Base-by-base conservation (phyloP, 1,284 basidiomycete genomes). In the Apiotrichum domesticum region DNA sequence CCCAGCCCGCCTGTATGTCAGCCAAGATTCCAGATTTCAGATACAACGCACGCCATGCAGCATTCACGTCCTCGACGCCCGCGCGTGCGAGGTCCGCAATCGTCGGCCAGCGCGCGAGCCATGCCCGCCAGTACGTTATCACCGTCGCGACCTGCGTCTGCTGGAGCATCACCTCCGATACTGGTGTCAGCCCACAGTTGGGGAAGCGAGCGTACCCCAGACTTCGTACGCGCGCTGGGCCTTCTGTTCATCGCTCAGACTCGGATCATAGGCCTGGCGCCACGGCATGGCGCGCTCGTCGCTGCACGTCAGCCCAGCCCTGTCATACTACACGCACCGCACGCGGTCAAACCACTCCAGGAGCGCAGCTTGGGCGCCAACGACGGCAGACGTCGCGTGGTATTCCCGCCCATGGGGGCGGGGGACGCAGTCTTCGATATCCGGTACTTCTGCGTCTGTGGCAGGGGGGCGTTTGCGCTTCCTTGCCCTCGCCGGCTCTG, bases 101-200 rank as follows among this genome's bases (percentile, higher is more conserved):
- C 5, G 89, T 93, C 8, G 90, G 90, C 78, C 90, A 94, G 66
- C 80, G 86, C 63, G 80, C 78, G 80, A 93, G 88, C 90, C 91
- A 94, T 42, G 81, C 81, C 48, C 84, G 85, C 75, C 89, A 95
- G 74, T 93, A 96, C 0, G 87, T 87, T 62, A 93, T 91, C 11
- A 94, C 92, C 0, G 92, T 95, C 3, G 79, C 82, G 32, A 80
- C 79, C 55, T 93, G 92, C 0, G 95, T 98, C 74, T 98, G 95
- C 72, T 98, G 95, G 6, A 97, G 81, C 95, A 98, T 98, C 62
- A 97, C 87, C 74, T 97, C 92, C 10, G 87, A 90, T 46, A 96
- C 74, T 48, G 46, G 13, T 1, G 9, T 39, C n/a, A 48, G n/a
- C 7, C 29, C 29, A 14, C 46, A 34, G 29, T 29, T 3, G 29